Conservation (phyloP, 208 protist species). For the Crithidia brevicula region DNA sequence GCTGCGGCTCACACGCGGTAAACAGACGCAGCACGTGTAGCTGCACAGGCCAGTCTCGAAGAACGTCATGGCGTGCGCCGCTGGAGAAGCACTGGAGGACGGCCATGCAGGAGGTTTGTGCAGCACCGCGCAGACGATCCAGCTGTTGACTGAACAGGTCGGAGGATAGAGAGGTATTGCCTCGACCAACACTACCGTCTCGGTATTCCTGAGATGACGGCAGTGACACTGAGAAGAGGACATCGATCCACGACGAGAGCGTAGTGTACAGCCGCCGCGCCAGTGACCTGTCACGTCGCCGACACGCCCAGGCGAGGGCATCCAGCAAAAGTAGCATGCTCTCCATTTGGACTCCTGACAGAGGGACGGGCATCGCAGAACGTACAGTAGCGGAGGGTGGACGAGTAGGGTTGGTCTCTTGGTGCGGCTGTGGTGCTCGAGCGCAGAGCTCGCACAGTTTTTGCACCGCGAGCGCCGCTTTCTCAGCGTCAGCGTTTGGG, state of each 20-base stretch:
- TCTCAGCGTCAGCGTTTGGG: too few relatives aligned
- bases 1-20: background rate
- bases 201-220: background rate
- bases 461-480: background rate
- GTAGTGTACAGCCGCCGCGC: slow-evolving; percentile 38
- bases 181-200: too few relatives aligned
- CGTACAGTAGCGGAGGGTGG: background rate
- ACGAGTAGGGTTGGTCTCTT: background rate
- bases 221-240: background rate
- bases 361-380: background rate
- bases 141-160: background rate
- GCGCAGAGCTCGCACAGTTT: background rate
- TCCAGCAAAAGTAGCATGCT: slow-evolving; percentile 49
- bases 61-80: slow-evolving; percentile 53
- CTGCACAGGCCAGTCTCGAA: slow-evolving; percentile 55
- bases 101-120: slow-evolving; percentile 30
- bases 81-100: slow-evolving; percentile 67
- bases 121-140: slow-evolving; percentile 18
- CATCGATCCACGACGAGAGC: slow-evolving; percentile 24
- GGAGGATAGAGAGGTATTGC: background rate
- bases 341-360: slow-evolving; percentile 18
- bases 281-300: slow-evolving; percentile 42
- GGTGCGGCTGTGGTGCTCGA: background rate
- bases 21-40: slow-evolving; percentile 22
- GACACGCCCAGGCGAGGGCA: slow-evolving; percentile 57